phyloP scores from a whole-genome alignment of 352 stramenopile genomes.

The Pythium coloratum region DNA sequence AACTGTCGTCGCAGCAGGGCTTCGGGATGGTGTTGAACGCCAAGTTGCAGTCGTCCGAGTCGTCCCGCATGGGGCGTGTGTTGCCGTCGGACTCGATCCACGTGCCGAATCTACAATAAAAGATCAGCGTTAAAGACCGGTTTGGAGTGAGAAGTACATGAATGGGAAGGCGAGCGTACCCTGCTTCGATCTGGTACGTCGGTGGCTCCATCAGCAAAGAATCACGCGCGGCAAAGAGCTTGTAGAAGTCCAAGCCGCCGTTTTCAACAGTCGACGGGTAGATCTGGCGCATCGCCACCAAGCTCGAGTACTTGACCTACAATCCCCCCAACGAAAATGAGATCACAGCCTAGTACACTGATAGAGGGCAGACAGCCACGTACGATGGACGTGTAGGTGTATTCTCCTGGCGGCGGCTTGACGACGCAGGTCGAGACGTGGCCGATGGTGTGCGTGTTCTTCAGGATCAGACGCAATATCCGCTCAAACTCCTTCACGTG shows the following conservation, averaged over 20 bases:
- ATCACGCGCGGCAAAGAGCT: slow-evolving; percentile 69
- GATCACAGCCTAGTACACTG: neutral
- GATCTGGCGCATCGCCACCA: slow-evolving; percentile 73
- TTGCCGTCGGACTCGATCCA: slow-evolving; percentile 85
- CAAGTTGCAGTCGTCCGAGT: slow-evolving; percentile 67
- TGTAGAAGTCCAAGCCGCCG: slow-evolving; percentile 71
- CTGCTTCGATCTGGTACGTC: slow-evolving; percentile 83
- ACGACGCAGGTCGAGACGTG: slow-evolving; percentile 84
- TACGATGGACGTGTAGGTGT: slow-evolving; percentile 85
- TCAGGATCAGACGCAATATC: slow-evolving; percentile 76
- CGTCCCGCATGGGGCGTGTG: slow-evolving; percentile 72
- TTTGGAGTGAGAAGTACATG: neutral
- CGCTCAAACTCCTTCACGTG: slow-evolving; percentile 81
- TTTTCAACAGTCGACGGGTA: slow-evolving; percentile 65
- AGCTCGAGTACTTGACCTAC: slow-evolving; percentile 79
- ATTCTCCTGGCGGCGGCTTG: slow-evolving; percentile 67
- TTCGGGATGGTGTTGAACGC: slow-evolving; percentile 77
- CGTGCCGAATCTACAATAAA: slow-evolving; percentile 52
- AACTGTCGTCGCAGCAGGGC: slow-evolving; percentile 80
- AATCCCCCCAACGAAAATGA: neutral
- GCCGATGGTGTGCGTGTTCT: slow-evolving; percentile 74
- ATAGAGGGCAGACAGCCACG: slow-evolving; percentile 16
- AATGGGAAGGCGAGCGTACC: slow-evolving; percentile 25
- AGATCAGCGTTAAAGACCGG: neutral
- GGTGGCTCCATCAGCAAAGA: slow-evolving; percentile 75